These are phyloP conservation scores for Thymus quinquecostatus DNA, from an alignment of 257 asterid species.

Conservation along the genomic window DNA sequence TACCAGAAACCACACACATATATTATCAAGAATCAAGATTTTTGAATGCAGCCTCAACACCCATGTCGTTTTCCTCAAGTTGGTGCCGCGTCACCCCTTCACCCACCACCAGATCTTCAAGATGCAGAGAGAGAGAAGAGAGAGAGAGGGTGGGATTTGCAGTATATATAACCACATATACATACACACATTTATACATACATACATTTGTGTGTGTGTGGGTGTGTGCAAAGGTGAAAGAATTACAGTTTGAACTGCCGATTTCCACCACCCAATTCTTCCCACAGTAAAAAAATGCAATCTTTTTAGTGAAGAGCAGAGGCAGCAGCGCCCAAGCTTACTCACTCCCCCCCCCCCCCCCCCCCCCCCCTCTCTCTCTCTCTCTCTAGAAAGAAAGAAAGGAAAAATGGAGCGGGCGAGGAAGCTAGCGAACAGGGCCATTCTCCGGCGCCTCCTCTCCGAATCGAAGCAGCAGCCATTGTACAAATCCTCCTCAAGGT, in stretches of 20 bases:
- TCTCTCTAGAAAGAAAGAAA: not conserved
- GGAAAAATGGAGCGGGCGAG: slow-evolving; percentile 82
- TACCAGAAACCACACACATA: slow-evolving; percentile 29
- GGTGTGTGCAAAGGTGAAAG: too few relatives aligned
- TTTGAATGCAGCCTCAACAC: slow-evolving; percentile 36
- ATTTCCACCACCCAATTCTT: slow-evolving; percentile 56
- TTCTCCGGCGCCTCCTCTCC: slow-evolving; percentile 74
- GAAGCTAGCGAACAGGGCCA: slow-evolving; percentile 75
- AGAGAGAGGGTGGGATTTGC: not conserved
- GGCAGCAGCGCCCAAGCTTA: not conserved
- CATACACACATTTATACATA: too few relatives aligned
- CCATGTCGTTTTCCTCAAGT: slow-evolving; percentile 47
- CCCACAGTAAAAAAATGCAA: slow-evolving; percentile 30
- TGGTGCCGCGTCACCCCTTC: slow-evolving; percentile 33
- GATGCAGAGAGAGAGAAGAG: not conserved
- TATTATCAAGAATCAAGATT: slow-evolving; percentile 13
- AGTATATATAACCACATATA: not conserved
- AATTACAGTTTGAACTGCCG: slow-evolving; percentile 35
- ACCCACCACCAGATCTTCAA: slow-evolving; percentile 60
- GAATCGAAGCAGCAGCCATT: slow-evolving; percentile 61
- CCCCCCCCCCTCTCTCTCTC: not conserved
- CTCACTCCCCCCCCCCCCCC: not conserved
- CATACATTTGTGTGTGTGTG: not conserved
- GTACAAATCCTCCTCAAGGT: slow-evolving; percentile 66
- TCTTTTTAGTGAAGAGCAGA: slow-evolving; percentile 17